A percentile compares a stretch with the other conserved stretches of the same genome.
These are phyloP conservation scores for Ganoderma boninense DNA, from an alignment of 1,284 basidiomycete genomes.

Conservation along the genomic window DNA sequence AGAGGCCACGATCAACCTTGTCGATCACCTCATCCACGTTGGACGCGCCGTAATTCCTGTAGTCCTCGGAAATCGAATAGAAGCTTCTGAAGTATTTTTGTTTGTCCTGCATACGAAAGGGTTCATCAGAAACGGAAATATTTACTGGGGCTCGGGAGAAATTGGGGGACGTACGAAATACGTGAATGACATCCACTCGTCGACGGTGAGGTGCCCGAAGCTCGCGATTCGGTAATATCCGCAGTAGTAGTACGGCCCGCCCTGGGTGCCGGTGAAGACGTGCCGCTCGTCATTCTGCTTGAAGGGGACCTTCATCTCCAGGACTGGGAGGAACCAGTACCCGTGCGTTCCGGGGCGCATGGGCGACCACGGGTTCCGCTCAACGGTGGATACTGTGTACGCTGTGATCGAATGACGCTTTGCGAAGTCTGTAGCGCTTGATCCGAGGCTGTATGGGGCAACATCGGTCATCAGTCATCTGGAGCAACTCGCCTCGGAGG, in stretches of 20 bases:
- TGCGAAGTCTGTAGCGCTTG: not conserved
- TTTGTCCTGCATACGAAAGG: not conserved
- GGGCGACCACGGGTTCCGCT: slow-evolving; percentile 1
- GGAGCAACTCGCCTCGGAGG: not conserved
- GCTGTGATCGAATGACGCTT: not conserved
- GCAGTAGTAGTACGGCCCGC: slow-evolving; percentile 3
- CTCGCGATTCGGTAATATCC: slow-evolving; percentile 10
- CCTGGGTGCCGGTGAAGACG: not conserved
- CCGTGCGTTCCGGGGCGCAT: slow-evolving; percentile 2
- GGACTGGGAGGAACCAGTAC: not conserved
- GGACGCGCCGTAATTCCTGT: slow-evolving; percentile 42
- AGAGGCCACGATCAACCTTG: slow-evolving; percentile 49
- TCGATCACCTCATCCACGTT: slow-evolving; percentile 38
- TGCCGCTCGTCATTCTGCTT: not conserved
- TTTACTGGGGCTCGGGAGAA: not conserved
- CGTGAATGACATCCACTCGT: slow-evolving; percentile 1
- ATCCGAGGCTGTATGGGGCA: not conserved
- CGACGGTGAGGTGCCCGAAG: not conserved
- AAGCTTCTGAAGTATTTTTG: not conserved
- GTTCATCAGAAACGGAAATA: not conserved
- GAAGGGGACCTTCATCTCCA: not conserved
- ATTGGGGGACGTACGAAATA: not conserved
- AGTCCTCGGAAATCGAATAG: slow-evolving; percentile 22
- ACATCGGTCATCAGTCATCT: not conserved
- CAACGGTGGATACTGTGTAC: not conserved